A percentile compares a stretch with the other conserved stretches of the same genome.
Evolutionary conservation across 23 red algal species (phyloP).

Genomic region (Agarophyton chilense): DNA sequence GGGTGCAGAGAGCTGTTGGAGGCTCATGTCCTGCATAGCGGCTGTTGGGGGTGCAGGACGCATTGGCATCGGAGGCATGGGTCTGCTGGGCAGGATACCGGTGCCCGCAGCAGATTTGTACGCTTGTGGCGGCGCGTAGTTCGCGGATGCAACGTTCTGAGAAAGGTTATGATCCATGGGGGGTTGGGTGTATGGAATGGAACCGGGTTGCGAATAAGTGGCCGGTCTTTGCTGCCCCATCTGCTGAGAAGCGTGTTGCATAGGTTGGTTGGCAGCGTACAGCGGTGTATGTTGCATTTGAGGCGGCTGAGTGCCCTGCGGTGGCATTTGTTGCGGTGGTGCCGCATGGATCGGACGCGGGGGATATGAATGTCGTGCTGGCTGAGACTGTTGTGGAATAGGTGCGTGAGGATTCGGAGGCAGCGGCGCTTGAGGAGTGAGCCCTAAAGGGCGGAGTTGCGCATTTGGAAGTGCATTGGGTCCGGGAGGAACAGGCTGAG

Average conservation of each 20-base stretch:
- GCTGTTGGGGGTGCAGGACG: constrained; percentile 7
- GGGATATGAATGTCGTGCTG: neutral
- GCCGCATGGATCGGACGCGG: constrained; percentile 41
- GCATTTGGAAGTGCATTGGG: neutral
- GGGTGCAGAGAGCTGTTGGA: neutral
- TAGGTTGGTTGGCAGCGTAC: neutral
- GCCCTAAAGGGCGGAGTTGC: constrained; percentile 5
- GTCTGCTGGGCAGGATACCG: neutral
- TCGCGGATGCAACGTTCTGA: neutral
- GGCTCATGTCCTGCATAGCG: constrained; percentile 16
- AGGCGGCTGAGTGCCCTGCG: neutral
- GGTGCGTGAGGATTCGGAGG: neutral
- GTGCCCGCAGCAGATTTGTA: neutral
- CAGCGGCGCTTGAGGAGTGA: constrained; percentile 1
- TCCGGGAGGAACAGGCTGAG: neutral
- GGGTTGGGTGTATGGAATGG: neutral
- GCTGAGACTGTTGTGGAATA: constrained; percentile 2
- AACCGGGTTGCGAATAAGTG: constrained; percentile 6
- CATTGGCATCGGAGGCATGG: constrained; percentile 6
- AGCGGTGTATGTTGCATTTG: neutral
- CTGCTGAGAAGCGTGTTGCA: neutral
- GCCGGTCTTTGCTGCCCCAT: constrained; percentile 34
- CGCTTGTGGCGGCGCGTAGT: neutral
- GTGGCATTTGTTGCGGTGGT: neutral
- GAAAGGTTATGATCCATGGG: neutral